These are phyloP conservation scores for Scedosporium aurantiacum DNA, from an alignment of 2,329 filamentous ascomycete genomes.

Conservation along the genomic window DNA sequence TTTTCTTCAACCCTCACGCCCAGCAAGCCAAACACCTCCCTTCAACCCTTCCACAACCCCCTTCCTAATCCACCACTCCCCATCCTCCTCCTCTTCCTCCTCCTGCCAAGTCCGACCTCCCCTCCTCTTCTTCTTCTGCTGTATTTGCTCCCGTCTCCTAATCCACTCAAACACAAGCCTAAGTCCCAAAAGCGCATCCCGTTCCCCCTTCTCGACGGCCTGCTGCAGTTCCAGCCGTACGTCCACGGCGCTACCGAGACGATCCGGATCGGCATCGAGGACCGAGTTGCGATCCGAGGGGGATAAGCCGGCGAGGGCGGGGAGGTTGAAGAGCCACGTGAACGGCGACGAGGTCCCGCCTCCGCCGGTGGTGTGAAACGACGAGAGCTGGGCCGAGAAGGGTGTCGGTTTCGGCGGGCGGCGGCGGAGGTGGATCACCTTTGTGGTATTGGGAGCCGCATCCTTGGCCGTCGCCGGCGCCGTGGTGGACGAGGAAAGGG, in stretches of 20 bases:
- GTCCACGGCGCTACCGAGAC: constrained; percentile 47
- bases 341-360: constrained; percentile 34
- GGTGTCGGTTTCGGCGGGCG: constrained; percentile 56
- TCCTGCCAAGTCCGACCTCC: constrained; percentile 7
- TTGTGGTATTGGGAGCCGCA: constrained; percentile 43
- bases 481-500: background rate
- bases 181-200: constrained; percentile 35
- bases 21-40: constrained; percentile 42
- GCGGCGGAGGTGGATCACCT: constrained; percentile 64
- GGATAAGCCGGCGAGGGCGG: constrained; percentile 41
- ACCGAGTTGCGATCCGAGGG: constrained; percentile 57
- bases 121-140: constrained; percentile 12
- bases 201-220: constrained; percentile 29
- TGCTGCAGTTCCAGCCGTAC: constrained; percentile 56
- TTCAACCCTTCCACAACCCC: constrained; percentile 44
- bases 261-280: constrained; percentile 38
- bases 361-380: constrained; percentile 41
- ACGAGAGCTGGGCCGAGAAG: constrained; percentile 62
- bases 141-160: constrained; percentile 13
- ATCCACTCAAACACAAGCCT: constrained; percentile 46
- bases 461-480: constrained; percentile 18
- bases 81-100: constrained; percentile 18
- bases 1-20: constrained; percentile 23
- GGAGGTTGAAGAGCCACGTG: constrained; percentile 63
- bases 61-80: constrained; percentile 44